Evolutionary conservation across 495 filamentous ascomycete species (phyloP).

Genomic region (Podospora bellae-mahoneyi): DNA sequence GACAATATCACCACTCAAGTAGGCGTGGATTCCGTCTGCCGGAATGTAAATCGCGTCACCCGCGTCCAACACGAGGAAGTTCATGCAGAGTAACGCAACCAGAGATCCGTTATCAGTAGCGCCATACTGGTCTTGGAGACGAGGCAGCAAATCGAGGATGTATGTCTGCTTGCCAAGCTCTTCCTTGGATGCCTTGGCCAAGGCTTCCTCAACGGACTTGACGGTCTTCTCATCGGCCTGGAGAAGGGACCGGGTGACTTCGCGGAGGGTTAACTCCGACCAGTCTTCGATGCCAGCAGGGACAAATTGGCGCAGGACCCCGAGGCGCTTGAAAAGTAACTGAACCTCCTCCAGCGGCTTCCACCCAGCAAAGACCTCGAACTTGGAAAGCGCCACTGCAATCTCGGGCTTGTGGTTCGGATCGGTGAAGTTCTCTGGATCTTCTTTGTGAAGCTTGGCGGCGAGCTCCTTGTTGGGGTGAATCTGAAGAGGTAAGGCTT

Average conservation of each 20-base stretch:
- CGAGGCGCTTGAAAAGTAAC: slow-evolving; percentile 49
- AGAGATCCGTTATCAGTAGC: slow-evolving; percentile 58
- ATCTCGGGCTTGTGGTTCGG: slow-evolving; percentile 83
- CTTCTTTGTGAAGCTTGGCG: slow-evolving; percentile 56
- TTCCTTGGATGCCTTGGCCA: slow-evolving; percentile 44
- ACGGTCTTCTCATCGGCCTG: slow-evolving; percentile 52
- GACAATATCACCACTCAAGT: slow-evolving; percentile 73
- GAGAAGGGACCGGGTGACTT: slow-evolving; percentile 56
- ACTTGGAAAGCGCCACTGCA: slow-evolving; percentile 68
- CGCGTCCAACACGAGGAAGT: slow-evolving; percentile 62
- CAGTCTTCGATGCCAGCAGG: slow-evolving; percentile 43
- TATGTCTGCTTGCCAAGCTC: slow-evolving; percentile 48
- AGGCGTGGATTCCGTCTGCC: slow-evolving; percentile 75
- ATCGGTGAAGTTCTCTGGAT: slow-evolving; percentile 66
- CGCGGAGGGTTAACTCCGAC: slow-evolving; percentile 59
- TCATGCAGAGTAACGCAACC: slow-evolving; percentile 68
- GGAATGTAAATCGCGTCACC: slow-evolving; percentile 73
- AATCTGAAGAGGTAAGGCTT: slow-evolving; percentile 78
- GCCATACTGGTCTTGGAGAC: slow-evolving; percentile 64
- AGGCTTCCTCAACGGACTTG: slow-evolving; percentile 45
- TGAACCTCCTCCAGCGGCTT: slow-evolving; percentile 63
- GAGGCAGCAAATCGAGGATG: slow-evolving; percentile 59
- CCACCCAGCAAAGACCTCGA: slow-evolving; percentile 76
- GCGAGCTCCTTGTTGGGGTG: slow-evolving; percentile 70
- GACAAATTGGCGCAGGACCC: slow-evolving; percentile 51